phyloP scores from a whole-genome alignment of 257 asterid species.

The Solanum tarijense region DNA sequence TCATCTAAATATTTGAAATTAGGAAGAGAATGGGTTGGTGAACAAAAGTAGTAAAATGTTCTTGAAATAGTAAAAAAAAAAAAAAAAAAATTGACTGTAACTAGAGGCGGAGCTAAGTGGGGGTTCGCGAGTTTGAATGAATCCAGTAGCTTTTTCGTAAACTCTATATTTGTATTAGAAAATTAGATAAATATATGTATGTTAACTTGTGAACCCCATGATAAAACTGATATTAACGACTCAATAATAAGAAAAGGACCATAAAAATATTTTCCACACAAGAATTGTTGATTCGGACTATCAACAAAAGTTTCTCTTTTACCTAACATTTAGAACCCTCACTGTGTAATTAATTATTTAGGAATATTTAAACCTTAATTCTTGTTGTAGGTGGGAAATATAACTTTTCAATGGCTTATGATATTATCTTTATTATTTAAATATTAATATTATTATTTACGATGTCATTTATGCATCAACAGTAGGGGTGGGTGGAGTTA shows the following conservation, averaged over 20 bases:
- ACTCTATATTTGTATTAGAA: too few species aligned
- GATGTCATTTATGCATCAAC: neutral
- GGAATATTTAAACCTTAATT: neutral
- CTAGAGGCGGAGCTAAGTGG: neutral
- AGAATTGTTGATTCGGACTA: too few species aligned
- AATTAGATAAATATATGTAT: too few species aligned
- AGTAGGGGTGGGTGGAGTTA: too few species aligned
- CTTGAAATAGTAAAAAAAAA: too few species aligned
- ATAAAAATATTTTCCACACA: too few species aligned
- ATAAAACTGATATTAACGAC: too few species aligned
- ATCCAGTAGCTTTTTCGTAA: too few species aligned
- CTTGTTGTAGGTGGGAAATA: neutral
- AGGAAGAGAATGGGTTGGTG: neutral
- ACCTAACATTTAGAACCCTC: too few species aligned
- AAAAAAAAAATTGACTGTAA: neutral
- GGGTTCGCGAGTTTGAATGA: fast-evolving
- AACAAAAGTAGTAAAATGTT: neutral
- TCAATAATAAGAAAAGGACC: too few species aligned
- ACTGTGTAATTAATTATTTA: neutral
- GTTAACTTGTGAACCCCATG: fast-evolving
- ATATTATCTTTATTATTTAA: neutral
- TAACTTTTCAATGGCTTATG: neutral
- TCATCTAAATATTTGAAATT: neutral
- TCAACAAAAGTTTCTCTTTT: too few species aligned
- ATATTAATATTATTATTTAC: neutral